Base-by-base conservation (phyloP, 306 rosid genomes). In the Inga leiocalycina region DNA sequence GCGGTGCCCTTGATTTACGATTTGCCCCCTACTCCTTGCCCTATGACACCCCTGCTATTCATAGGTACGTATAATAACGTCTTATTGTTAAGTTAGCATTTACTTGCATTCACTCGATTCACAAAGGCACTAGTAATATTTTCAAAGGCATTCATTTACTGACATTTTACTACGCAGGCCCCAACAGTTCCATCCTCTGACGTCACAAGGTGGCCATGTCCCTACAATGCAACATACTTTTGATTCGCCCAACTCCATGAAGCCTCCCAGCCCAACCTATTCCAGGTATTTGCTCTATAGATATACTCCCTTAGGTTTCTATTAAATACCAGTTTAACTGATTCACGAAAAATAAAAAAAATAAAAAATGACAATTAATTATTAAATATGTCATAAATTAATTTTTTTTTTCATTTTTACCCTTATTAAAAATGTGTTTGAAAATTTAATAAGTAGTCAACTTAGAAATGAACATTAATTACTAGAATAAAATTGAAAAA, bases 161-260 rank as follows among this genome's bases (percentile, higher is more conserved):
- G 66, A 20, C 61, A 1, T 30, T 75, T 75, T 56, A 71, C 39
- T 35, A 43, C 39, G 39, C 51, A 80, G 87, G 51, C 37, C 22
- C 6, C 51, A 51, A 2, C 79, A 64, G 15, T 8, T 73, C 41
- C 27, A 10, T 71, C 8, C 46, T 5, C 27, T 17, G 49, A 45
- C 8, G 59, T n/a, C 46, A 66, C 77, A 78, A 52, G 73, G 3
- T 24, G 30, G 37, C 34, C n/a, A 52, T 22, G 16, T 30, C 22
- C 15, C 79, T n/a, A 10, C 19, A n/a, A 6, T 49, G 72, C 85
- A 62, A 7, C 54, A 27, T 22, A 41, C 41, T 70, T 70, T 37
- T 71, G 75, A 52, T 70, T 8, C 49, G 12, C 77, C 44, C 62
- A 39, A 68, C 27, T 45, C 61, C 27, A 8, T 14, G 37, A 12